Conservation (phyloP, 106 monocot genomes). For the Chionographis japonica region DNA sequence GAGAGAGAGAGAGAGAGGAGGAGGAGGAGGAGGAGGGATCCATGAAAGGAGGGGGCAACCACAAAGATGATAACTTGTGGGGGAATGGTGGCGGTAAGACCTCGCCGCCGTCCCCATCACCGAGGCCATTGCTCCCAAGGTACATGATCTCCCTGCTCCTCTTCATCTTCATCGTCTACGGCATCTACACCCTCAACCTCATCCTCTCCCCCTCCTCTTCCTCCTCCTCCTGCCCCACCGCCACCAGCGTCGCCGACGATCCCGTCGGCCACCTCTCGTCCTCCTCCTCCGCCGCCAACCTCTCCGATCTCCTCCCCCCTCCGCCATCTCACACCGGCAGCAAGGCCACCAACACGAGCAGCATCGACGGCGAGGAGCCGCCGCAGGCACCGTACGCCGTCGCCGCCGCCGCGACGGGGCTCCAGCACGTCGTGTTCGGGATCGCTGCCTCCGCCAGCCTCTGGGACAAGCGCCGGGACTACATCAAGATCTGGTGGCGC, state of each 20-base stretch:
- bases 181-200: constrained; percentile 3
- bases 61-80: no score
- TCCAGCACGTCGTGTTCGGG: constrained; percentile 39
- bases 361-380: background rate
- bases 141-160: background rate
- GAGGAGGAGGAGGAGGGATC: no score
- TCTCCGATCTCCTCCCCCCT: background rate
- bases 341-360: background rate
- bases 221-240: background rate
- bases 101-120: background rate
- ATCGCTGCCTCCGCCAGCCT: constrained; percentile 32
- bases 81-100: background rate
- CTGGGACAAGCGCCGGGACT: constrained; percentile 32
- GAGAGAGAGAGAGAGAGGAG: no score
- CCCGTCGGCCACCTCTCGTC: background rate
- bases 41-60: no score
- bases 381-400: background rate
- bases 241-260: background rate
- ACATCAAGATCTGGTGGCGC: constrained; percentile 41
- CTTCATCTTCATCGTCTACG: background rate
- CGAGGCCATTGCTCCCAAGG: background rate
- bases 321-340: background rate
- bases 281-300: background rate
- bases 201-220: constrained; percentile 4
- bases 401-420: background rate